Evolutionary conservation across 1,139 yeast species (phyloP), one percentile per base, ranked within the genome.

Genomic region (Pichia sp.): DNA sequence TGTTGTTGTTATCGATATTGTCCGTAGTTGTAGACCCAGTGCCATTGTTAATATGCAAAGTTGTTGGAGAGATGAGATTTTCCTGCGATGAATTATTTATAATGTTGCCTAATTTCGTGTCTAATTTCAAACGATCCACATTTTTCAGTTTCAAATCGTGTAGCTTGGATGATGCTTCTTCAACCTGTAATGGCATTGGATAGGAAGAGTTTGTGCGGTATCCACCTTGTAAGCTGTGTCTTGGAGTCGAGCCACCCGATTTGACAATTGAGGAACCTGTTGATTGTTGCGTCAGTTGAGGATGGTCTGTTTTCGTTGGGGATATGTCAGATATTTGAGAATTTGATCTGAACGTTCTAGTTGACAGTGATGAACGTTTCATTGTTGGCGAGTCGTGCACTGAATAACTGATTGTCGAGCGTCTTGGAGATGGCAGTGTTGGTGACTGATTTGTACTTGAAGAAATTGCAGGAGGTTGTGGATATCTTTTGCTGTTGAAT

Each of bases 291-390:
- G 50, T 40, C 17, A 50, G 17, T 38, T 48, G 51, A 17, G 52
- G 39, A 10, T 45, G 33, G 4, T 42, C 41, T 24, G 36, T 40
- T 38, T 58, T 57, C 19, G 51, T 40, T n/a, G 61, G 60, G 12
- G 62, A 58, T 3, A 40, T 31, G 7, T 61, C 63, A 2, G 64
- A 59, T 8, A 56, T 36, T 40, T 51, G 58, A 7, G 61, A 55
- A 45, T 58, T 58, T 7, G 64, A 60, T 30, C 67, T 48, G 46
- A 63, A 63, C 3, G 65, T 62, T 45, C 67, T 48, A 34, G 58
- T 58, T 18, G 63, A 55, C 61, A 63, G 55, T 11, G 63, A 60
- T 10, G 63, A 61, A 30, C 60, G 46, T 38, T 61, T 61, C 10
- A 62, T 57, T 4, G 46, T 53, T n/a, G 63, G 61, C 5, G 65